phyloP scores from a whole-genome alignment of 345 rosid species.

The Eutrema yunnanense region DNA sequence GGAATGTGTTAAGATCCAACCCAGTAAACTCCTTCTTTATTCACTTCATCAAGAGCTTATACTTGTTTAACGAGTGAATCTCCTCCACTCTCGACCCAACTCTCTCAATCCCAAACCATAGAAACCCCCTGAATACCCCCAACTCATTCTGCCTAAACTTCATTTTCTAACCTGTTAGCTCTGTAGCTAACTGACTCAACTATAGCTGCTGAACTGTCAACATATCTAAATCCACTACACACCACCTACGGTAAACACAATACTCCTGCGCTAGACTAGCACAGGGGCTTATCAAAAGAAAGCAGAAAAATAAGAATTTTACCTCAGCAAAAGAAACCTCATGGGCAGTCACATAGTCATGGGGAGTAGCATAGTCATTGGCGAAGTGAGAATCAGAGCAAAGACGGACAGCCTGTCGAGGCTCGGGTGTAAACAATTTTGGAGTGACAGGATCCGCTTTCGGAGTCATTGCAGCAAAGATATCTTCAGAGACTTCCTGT shows the following conservation, averaged over 20 bases:
- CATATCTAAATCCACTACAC: background rate
- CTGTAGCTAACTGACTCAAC: background rate
- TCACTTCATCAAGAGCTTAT: background rate
- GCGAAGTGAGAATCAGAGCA: conserved; percentile 31
- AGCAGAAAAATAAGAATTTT: conserved; percentile 6
- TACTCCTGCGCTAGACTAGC: background rate
- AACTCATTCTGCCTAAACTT: background rate
- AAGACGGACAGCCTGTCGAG: conserved; percentile 39
- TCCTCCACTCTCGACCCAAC: background rate
- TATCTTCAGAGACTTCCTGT: conserved; percentile 40
- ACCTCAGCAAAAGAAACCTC: conserved; percentile 43
- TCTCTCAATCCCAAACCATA: background rate
- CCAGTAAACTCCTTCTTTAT: background rate
- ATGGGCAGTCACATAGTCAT: conserved; percentile 17
- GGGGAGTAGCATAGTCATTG: conserved; percentile 13
- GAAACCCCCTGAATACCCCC: background rate
- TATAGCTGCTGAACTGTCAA: background rate
- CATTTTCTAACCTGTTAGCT: background rate
- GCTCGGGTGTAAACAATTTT: conserved; percentile 61
- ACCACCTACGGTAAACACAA: background rate
- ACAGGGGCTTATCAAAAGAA: background rate
- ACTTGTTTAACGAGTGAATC: background rate
- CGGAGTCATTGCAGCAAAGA: conserved; percentile 25
- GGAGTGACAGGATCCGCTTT: conserved; percentile 78
- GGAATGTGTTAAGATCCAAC: background rate